phyloP scores from a whole-genome alignment of 2,329 filamentous ascomycete species.

The Xylaria sp. region DNA sequence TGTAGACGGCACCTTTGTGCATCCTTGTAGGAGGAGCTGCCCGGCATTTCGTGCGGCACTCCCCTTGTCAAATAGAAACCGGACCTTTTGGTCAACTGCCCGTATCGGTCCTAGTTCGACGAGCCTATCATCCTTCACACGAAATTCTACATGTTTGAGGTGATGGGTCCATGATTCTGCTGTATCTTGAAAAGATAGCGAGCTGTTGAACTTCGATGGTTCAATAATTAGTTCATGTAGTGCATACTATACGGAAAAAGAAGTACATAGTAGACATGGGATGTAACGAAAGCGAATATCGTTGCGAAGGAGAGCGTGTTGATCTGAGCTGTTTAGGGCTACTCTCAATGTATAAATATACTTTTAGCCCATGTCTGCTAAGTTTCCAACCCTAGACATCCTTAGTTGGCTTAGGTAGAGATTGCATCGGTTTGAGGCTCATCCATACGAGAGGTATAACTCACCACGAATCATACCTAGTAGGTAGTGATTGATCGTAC shows the following conservation, averaged over 20 bases:
- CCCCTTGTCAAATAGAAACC: conserved; percentile 12
- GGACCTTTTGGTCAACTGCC: conserved; percentile 1
- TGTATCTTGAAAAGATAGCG: neutral
- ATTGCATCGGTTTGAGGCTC: conserved; percentile 24
- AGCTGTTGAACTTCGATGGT: neutral
- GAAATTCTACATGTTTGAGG: neutral
- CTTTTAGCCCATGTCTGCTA: conserved; percentile 3
- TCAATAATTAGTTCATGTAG: neutral
- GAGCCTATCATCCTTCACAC: neutral
- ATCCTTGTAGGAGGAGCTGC: conserved; percentile 9
- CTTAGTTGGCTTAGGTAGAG: neutral
- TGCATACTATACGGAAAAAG: no score
- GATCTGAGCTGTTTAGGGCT: conserved; percentile 21
- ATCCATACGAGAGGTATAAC: neutral
- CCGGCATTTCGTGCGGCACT: conserved; percentile 6
- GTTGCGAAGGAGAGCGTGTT: neutral
- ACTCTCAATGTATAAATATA: conserved; percentile 7
- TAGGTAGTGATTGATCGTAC: neutral
- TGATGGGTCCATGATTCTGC: neutral
- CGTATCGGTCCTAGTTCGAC: neutral
- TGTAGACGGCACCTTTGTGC: neutral
- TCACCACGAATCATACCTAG: no score
- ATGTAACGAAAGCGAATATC: neutral
- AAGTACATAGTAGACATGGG: neutral
- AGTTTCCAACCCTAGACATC: neutral